These are phyloP conservation scores for Boletus fagicola DNA, from an alignment of 768 basidiomycete species.

Conservation along the genomic window DNA sequence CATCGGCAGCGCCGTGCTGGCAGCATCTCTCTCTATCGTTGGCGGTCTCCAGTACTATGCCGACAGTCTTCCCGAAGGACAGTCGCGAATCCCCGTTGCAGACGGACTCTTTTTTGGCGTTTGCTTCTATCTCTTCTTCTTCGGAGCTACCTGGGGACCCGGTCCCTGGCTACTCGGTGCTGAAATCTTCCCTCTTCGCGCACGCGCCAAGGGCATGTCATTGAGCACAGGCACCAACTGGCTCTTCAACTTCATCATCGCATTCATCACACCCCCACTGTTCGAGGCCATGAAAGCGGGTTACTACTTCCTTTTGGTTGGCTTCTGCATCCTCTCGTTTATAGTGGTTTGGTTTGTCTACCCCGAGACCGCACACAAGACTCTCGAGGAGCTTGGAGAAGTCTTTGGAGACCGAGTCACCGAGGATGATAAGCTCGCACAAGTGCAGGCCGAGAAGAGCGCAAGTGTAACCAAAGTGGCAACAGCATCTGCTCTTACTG, in stretches of 20 bases:
- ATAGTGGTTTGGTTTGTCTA: constrained; percentile 48
- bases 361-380: constrained; percentile 46
- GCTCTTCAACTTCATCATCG: constrained; percentile 40
- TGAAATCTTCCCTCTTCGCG: constrained; percentile 47
- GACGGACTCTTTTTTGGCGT: constrained; percentile 43
- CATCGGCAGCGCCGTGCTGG: constrained; percentile 43
- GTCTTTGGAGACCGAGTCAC: constrained; percentile 43
- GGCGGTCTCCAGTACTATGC: constrained; percentile 50
- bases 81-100: constrained; percentile 31
- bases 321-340: constrained; percentile 44
- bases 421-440: constrained; percentile 25
- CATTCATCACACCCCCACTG: constrained; percentile 56
- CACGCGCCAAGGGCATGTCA: constrained; percentile 40
- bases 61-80: constrained; percentile 39
- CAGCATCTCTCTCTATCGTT: constrained; percentile 46
- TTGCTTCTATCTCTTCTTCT: constrained; percentile 60
- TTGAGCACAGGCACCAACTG: constrained; percentile 35
- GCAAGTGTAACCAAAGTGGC: constrained; percentile 9
- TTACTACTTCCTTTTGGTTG: constrained; percentile 51
- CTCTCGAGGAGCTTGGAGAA: constrained; percentile 49
- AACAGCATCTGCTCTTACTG: constrained; percentile 16
- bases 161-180: constrained; percentile 52
- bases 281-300: constrained; percentile 49
- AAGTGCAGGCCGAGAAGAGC: constrained; percentile 14
- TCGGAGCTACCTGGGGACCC: constrained; percentile 56